Evolutionary conservation across 1,284 basidiomycete genomes (phyloP), one percentile per base, ranked within the genome.

Genomic region (Peniophora sp.): DNA sequence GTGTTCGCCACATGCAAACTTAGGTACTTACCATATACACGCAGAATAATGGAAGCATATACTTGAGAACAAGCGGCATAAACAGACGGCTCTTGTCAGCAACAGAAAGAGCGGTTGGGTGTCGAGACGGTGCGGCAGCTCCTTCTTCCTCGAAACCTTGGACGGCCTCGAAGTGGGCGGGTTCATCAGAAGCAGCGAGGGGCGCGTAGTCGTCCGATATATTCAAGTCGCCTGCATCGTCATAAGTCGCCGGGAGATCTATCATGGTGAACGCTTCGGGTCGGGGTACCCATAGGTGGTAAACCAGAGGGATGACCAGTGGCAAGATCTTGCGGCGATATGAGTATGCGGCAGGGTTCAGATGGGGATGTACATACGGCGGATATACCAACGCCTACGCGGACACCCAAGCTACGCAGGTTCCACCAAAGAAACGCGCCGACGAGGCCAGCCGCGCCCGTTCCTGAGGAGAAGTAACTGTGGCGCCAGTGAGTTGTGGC

Each of bases 351-450:
- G 22, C 22, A 19, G 35, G 22, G 32, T 35, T 3, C 3, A 50
- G 17, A 23, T 44, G 39, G 52, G 36, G 36, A 48, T 22, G 45
- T 19, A 66, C 83, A 47, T 61, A 88, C 87, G 14, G 85, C 78
- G 3, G 89, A 92, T 16, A 94, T 63, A 1, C 90, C 87, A 20
- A 99, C 82, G 0, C 95, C 97, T 6, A 71, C 63, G 47, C 82
- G 78, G 5, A 99, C 92, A 12, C 96, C 96, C 1, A 97, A 68
- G 0, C 83, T 81, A 34, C 97, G 77, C 1, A 98, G 72, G 56
- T 93, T 75, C 96, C 96, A 98, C 96, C 96, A 99, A 5, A 97
- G 65, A 38, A 87, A 86, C 0, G 96, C 94, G 3, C 96, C 97
- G 0, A 89, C 86, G 3, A 98, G 78, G 0, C 96, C 96, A 0